Conservation (phyloP, 805 yeast species). For the Sugiyamaella floridensis region DNA sequence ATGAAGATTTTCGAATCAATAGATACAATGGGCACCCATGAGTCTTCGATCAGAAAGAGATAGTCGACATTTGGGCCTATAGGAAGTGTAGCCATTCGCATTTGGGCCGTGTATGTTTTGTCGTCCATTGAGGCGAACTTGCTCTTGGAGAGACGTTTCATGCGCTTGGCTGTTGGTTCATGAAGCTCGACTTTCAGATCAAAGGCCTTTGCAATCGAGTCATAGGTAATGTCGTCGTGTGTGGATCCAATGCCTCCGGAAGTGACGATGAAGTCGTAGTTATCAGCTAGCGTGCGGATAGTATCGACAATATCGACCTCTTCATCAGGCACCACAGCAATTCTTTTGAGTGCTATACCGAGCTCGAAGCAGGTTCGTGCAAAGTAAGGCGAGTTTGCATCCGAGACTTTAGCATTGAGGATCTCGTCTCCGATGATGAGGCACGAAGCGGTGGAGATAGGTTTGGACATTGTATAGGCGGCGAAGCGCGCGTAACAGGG, state of each 20-base stretch:
- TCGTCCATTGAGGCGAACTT: constrained; percentile 24
- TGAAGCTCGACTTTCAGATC: constrained; percentile 46
- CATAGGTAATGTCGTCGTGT: constrained; percentile 84
- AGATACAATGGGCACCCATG: constrained; percentile 83
- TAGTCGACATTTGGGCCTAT: constrained; percentile 29
- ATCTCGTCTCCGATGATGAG: constrained; percentile 80
- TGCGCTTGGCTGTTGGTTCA: constrained; percentile 49
- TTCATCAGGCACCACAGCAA: constrained; percentile 74
- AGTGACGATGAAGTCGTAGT: constrained; percentile 65
- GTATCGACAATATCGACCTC: constrained; percentile 53
- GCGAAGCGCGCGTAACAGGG: neutral
- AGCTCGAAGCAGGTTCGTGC: constrained; percentile 61
- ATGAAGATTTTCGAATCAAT: constrained; percentile 59
- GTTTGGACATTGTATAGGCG: neutral
- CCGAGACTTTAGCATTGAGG: constrained; percentile 75
- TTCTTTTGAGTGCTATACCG: constrained; percentile 59
- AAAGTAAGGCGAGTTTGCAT: constrained; percentile 67
- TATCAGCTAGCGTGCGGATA: constrained; percentile 39
- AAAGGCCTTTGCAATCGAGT: constrained; percentile 61
- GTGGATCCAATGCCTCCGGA: constrained; percentile 81
- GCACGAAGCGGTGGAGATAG: constrained; percentile 22
- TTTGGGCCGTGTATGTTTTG: constrained; percentile 52
- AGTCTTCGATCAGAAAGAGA: constrained; percentile 40
- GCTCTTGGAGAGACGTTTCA: constrained; percentile 41
- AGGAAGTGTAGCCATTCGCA: constrained; percentile 79